These are phyloP conservation scores for Botrytis galanthina DNA, from an alignment of 2,329 filamentous ascomycete species.

Conservation along the genomic window DNA sequence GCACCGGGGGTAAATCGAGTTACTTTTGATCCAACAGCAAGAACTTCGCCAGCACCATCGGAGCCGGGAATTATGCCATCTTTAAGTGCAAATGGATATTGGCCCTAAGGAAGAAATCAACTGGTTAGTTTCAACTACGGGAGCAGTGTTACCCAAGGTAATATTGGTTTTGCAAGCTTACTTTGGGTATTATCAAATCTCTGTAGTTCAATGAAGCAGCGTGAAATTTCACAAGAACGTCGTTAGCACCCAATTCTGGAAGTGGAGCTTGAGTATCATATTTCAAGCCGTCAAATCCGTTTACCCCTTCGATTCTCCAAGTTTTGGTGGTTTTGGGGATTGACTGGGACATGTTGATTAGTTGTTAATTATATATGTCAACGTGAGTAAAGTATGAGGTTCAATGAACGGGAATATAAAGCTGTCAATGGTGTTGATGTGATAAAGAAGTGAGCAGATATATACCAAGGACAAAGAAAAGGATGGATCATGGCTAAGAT, in stretches of 20 bases:
- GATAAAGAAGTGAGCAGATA: neutral
- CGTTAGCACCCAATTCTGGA: slow-evolving; percentile 48
- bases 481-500: neutral
- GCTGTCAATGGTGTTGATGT: neutral
- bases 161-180: slow-evolving; percentile 13
- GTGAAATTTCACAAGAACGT: slow-evolving; percentile 53
- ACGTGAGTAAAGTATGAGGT: neutral
- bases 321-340: slow-evolving; percentile 35
- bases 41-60: slow-evolving; percentile 47
- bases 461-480: neutral
- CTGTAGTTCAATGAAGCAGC: slow-evolving; percentile 44
- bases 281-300: slow-evolving; percentile 49
- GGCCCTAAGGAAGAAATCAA: slow-evolving; percentile 19
- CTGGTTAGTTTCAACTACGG: neutral
- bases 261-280: slow-evolving; percentile 41
- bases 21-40: slow-evolving; percentile 54
- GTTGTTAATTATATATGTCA: neutral
- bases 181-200: slow-evolving; percentile 41
- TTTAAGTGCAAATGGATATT: slow-evolving; percentile 33
- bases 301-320: slow-evolving; percentile 52
- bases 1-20: slow-evolving; percentile 56
- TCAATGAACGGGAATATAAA: neutral
- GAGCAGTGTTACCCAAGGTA: neutral
- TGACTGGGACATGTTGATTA: slow-evolving; percentile 24
- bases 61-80: slow-evolving; percentile 39